Percentiles rank a stretch among this genome's conserved stretches.
These are phyloP conservation scores for Peribolospora baueri DNA, from an alignment of 768 basidiomycete species.

Conservation along the genomic window DNA sequence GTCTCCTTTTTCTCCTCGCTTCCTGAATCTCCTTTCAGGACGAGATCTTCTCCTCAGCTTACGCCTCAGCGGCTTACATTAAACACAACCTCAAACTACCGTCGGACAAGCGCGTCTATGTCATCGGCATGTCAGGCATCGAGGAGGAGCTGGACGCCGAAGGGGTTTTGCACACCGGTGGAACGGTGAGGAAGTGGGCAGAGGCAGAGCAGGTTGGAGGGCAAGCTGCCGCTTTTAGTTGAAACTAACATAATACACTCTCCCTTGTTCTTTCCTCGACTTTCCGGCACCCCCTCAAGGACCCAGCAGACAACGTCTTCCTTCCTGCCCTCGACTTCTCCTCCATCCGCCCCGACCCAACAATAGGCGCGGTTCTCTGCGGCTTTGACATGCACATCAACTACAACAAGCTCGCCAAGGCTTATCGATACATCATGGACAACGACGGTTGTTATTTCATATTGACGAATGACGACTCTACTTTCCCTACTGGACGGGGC, in stretches of 20 bases:
- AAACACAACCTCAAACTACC: constrained; percentile 73
- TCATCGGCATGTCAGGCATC: constrained; percentile 71
- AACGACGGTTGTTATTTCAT: constrained; percentile 49
- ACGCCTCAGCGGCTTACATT: constrained; percentile 56
- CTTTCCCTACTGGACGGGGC: constrained; percentile 42
- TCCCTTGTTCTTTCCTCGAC: background rate
- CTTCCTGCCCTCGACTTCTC: constrained; percentile 46
- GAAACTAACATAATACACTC: background rate
- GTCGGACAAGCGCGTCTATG: constrained; percentile 79
- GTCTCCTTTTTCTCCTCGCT: background rate
- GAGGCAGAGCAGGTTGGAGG: background rate
- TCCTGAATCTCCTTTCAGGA: constrained; percentile 30
- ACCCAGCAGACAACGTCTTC: constrained; percentile 58
- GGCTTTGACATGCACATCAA: constrained; percentile 68
- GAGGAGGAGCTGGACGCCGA: constrained; percentile 84
- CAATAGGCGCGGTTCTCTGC: constrained; percentile 78
- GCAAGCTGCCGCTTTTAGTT: too few relatives aligned
- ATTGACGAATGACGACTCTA: constrained; percentile 77
- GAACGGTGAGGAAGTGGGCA: constrained; percentile 36
- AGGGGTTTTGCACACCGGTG: constrained; percentile 54
- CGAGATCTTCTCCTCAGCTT: constrained; percentile 90
- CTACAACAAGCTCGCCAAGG: constrained; percentile 84
- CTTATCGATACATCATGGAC: constrained; percentile 55
- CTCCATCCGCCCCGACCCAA: constrained; percentile 30
- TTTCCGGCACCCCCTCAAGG: constrained; percentile 26